Evolutionary conservation across 345 rosid species (phyloP).

Genomic region (Bruguiera gymnorhiza): DNA sequence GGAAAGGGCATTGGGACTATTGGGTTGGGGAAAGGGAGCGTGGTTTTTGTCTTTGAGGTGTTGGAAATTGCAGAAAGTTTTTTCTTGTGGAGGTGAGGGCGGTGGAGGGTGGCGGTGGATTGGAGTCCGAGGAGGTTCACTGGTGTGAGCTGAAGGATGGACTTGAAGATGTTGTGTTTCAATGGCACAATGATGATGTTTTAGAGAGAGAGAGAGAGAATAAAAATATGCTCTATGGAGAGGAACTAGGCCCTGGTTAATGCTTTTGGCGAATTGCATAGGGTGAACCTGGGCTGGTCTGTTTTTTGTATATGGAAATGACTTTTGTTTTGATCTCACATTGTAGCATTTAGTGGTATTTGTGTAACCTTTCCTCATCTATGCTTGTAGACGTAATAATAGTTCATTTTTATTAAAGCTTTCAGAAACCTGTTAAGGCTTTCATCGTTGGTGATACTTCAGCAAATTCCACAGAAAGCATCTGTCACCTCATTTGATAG

Average conservation of each 20-base stretch:
- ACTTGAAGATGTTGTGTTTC: constrained; percentile 56
- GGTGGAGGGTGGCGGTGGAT: constrained; percentile 48
- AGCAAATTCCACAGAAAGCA: background rate
- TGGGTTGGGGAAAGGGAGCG: constrained; percentile 58
- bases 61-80: constrained; percentile 44
- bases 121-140: constrained; percentile 53
- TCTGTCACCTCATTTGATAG: too few species aligned
- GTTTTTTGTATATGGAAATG: background rate
- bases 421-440: too few species aligned
- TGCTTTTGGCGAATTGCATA: too few species aligned
- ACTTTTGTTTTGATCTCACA: background rate
- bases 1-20: constrained; percentile 52
- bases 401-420: background rate
- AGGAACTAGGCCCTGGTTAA: too few species aligned
- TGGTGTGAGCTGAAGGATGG: constrained; percentile 64
- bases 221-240: background rate
- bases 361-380: background rate
- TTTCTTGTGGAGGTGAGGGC: constrained; percentile 57
- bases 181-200: constrained; percentile 44
- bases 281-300: background rate
- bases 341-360: background rate
- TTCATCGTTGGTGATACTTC: background rate
- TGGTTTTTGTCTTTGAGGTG: constrained; percentile 47
- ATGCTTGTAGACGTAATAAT: constrained; percentile 9
- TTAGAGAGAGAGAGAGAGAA: background rate